phyloP scores from a whole-genome alignment of 805 yeast species.

The Candida loeiensis region DNA sequence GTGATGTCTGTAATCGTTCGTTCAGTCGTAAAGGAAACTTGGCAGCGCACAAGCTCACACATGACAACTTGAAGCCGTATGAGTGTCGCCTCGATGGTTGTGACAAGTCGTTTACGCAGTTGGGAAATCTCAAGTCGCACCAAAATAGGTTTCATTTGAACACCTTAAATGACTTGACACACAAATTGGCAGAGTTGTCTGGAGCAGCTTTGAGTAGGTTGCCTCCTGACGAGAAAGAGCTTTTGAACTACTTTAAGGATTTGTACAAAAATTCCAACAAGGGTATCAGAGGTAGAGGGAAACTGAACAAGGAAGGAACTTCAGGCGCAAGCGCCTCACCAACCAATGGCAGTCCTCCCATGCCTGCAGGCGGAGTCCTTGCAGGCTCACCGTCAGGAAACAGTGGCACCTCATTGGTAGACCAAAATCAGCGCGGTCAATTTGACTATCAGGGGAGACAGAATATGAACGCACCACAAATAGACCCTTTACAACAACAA shows the following conservation, averaged over 20 bases:
- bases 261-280: slow-evolving; percentile 85
- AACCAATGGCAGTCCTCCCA: slow-evolving; percentile 4
- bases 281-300: slow-evolving; percentile 92
- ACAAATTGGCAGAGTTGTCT: slow-evolving; percentile 56
- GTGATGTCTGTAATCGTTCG: slow-evolving; percentile 69
- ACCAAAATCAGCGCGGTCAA: slow-evolving; percentile 22
- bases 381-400: slow-evolving; percentile 9
- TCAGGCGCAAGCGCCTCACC: slow-evolving; percentile 1
- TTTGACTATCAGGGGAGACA: slow-evolving; percentile 41
- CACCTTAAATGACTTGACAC: slow-evolving; percentile 65
- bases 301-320: slow-evolving; percentile 18
- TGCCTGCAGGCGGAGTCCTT: slow-evolving; percentile 7
- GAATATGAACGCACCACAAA: slow-evolving; percentile 3
- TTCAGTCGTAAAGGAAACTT: slow-evolving; percentile 90
- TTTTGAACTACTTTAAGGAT: slow-evolving; percentile 73
- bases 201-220: slow-evolving; percentile 46
- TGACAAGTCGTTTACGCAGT: slow-evolving; percentile 80
- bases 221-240: slow-evolving; percentile 61
- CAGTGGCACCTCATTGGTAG: background rate
- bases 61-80: slow-evolving; percentile 73
- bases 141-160: slow-evolving; percentile 84
- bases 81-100: slow-evolving; percentile 79
- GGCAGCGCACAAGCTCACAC: slow-evolving; percentile 83
- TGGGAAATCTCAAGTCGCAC: slow-evolving; percentile 91
- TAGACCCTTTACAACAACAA: slow-evolving; percentile 6